These are phyloP conservation scores for Jimgerdemannia flammicorona DNA, from an alignment of 192 early-diverging fungal species.

Conservation along the genomic window DNA sequence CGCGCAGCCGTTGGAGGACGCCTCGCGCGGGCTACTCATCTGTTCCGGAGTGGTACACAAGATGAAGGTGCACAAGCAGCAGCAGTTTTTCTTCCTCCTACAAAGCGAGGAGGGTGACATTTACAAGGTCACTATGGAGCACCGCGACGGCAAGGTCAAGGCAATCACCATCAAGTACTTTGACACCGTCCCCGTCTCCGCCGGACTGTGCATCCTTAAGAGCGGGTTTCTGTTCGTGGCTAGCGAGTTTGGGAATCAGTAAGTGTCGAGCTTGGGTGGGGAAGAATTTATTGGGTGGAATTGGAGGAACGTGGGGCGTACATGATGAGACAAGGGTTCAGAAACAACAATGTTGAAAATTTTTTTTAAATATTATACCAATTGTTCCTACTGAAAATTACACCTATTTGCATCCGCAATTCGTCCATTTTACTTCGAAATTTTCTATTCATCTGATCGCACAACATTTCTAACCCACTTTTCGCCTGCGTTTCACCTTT, in stretches of 20 bases:
- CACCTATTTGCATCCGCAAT: too few relatives aligned
- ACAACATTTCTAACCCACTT: conserved; percentile 1
- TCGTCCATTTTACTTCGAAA: too few relatives aligned
- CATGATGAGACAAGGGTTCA: not conserved
- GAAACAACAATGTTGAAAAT: not conserved
- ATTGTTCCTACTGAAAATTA: not conserved
- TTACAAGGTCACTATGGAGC: conserved; percentile 89
- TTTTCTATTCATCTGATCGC: too few relatives aligned
- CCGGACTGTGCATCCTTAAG: conserved; percentile 79
- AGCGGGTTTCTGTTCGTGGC: conserved; percentile 93
- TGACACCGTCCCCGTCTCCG: conserved; percentile 86
- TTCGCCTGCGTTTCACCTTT: conserved; percentile 1
- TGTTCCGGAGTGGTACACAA: conserved; percentile 84
- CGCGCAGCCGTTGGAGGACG: conserved; percentile 60
- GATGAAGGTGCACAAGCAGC: conserved; percentile 66
- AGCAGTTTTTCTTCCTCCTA: conserved; percentile 83
- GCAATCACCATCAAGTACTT: conserved; percentile 90
- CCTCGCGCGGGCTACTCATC: conserved; percentile 69
- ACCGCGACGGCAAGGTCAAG: conserved; percentile 52
- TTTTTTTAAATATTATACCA: not conserved
- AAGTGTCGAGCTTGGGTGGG: conserved; percentile 26
- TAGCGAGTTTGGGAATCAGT: conserved; percentile 92
- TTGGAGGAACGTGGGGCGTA: too few relatives aligned
- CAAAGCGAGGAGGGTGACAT: conserved; percentile 94
- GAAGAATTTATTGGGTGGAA: too few relatives aligned